phyloP scores from a whole-genome alignment of 805 yeast species.

The Starmera amethionina region DNA sequence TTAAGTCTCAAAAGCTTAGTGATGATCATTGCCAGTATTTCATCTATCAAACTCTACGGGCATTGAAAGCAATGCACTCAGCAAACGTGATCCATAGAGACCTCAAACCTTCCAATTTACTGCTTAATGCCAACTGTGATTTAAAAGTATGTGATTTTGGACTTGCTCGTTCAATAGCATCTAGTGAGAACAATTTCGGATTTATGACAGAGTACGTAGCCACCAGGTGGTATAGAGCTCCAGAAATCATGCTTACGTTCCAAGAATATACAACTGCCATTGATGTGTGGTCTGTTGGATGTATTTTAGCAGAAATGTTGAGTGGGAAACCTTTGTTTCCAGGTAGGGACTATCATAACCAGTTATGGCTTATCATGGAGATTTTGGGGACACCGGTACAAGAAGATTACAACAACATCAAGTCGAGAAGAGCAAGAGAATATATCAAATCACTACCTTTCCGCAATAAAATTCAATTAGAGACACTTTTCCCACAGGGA shows the following conservation, averaged over 20 bases:
- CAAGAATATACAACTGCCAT: slow-evolving; percentile 69
- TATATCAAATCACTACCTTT: slow-evolving; percentile 62
- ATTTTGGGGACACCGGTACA: slow-evolving; percentile 64
- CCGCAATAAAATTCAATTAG: slow-evolving; percentile 45
- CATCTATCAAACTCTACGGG: slow-evolving; percentile 60
- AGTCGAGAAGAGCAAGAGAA: slow-evolving; percentile 67
- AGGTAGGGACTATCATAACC: slow-evolving; percentile 67
- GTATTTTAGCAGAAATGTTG: slow-evolving; percentile 64
- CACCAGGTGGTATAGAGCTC: slow-evolving; percentile 80
- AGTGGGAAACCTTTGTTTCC: slow-evolving; percentile 56
- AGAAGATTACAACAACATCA: slow-evolving; percentile 67
- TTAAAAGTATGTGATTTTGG: slow-evolving; percentile 77
- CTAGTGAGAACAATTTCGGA: slow-evolving; percentile 38
- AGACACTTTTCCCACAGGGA: slow-evolving; percentile 36
- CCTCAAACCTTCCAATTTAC: slow-evolving; percentile 62
- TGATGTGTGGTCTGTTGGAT: slow-evolving; percentile 76
- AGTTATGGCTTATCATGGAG: slow-evolving; percentile 53
- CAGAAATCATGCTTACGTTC: slow-evolving; percentile 69
- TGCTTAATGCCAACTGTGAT: slow-evolving; percentile 63
- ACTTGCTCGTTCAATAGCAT: slow-evolving; percentile 47
- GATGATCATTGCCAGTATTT: slow-evolving; percentile 67
- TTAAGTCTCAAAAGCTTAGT: slow-evolving; percentile 42
- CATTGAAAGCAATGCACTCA: slow-evolving; percentile 59
- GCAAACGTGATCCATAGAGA: slow-evolving; percentile 72
- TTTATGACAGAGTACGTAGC: slow-evolving; percentile 75